Evolutionary conservation across 2,329 filamentous ascomycete species (phyloP).

Genomic region (Colletotrichum destructivum): DNA sequence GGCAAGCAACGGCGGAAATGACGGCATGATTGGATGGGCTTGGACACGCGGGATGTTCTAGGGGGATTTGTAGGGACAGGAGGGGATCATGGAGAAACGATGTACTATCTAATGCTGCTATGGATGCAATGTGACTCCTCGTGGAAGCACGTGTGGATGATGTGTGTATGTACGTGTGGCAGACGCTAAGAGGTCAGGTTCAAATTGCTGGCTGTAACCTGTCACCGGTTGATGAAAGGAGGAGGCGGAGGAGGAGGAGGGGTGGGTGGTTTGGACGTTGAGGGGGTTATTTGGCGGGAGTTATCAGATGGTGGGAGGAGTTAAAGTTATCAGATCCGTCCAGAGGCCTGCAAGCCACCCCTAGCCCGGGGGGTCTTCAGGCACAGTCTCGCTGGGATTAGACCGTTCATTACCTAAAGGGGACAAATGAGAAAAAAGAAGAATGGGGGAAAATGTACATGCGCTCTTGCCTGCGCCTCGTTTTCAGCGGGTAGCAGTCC

Average conservation of each 20-base stretch:
- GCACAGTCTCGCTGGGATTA: constrained; percentile 21
- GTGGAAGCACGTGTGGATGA: neutral
- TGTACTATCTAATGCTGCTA: constrained; percentile 16
- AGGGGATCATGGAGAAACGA: constrained; percentile 16
- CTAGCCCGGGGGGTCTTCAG: constrained; percentile 19
- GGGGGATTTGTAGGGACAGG: constrained; percentile 7
- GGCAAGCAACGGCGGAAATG: constrained; percentile 24
- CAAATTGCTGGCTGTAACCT: neutral
- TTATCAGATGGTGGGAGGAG: constrained; percentile 43
- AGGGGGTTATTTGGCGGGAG: neutral
- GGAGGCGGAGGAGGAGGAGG: neutral
- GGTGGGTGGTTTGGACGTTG: neutral
- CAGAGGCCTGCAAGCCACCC: constrained; percentile 36
- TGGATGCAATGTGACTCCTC: constrained; percentile 3
- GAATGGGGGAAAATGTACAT: too few species aligned
- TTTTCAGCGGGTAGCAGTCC: constrained; percentile 19
- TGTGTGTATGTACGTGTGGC: neutral
- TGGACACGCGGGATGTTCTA: constrained; percentile 8
- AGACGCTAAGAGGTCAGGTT: neutral
- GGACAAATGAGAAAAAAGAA: constrained; percentile 16
- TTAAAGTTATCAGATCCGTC: constrained; percentile 45
- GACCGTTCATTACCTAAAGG: constrained; percentile 28
- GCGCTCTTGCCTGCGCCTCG: constrained; percentile 29
- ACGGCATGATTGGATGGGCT: constrained; percentile 36
- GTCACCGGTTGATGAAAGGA: too few species aligned